Conservation (phyloP, 2,329 filamentous ascomycete genomes). For the Talaromyces atroroseus region DNA sequence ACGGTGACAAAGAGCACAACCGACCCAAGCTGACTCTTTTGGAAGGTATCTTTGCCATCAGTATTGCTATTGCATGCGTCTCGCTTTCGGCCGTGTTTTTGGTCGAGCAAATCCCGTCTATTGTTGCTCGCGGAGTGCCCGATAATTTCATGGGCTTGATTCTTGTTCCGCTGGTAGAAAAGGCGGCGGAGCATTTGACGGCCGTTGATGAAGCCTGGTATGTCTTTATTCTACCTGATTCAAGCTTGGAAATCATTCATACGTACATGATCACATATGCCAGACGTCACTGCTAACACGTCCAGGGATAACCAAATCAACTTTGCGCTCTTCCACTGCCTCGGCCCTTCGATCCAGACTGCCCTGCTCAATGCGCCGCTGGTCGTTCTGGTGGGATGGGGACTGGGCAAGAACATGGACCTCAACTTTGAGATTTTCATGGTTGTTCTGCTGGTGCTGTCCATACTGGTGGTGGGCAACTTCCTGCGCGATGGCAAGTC, state of each 20-base stretch:
- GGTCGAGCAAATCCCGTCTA: conserved; percentile 64
- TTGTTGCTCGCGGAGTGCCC: conserved; percentile 46
- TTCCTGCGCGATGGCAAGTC: conserved; percentile 84
- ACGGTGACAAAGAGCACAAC: conserved; percentile 54
- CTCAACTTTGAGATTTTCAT: conserved; percentile 86
- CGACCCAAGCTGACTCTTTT: conserved; percentile 69
- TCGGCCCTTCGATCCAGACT: conserved; percentile 83
- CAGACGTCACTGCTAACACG: not conserved
- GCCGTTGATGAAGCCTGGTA: conserved; percentile 81
- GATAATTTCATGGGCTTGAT: conserved; percentile 66
- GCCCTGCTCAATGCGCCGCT: conserved; percentile 82
- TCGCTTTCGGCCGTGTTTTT: conserved; percentile 68
- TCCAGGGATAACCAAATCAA: conserved; percentile 59
- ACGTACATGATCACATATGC: not conserved
- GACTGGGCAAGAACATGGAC: conserved; percentile 63
- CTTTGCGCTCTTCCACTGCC: conserved; percentile 76
- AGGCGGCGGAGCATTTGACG: conserved; percentile 78
- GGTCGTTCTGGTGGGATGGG: conserved; percentile 79
- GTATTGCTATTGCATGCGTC: conserved; percentile 59
- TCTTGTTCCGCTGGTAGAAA: conserved; percentile 73
- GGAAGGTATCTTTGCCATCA: conserved; percentile 63
- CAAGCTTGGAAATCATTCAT: not conserved
- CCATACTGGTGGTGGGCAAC: conserved; percentile 80
- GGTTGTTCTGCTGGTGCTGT: conserved; percentile 71
- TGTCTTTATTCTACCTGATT: conserved; percentile 11